phyloP scores from a whole-genome alignment of 148 eudicot genomes.

The Polygonum maritimum region DNA sequence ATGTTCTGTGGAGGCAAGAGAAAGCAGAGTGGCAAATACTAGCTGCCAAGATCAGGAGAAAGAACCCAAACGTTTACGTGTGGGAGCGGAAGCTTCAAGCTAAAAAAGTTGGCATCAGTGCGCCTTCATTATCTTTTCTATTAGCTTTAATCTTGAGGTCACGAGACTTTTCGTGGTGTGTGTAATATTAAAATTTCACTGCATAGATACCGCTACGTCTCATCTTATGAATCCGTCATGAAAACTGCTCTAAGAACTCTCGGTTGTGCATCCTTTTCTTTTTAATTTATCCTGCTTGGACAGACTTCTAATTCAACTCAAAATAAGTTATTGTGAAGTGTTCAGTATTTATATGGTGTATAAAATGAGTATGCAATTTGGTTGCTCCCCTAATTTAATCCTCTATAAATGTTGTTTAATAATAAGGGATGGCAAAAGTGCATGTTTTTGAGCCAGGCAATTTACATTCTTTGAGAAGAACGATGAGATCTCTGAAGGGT shows the following conservation, averaged over 20 bases:
- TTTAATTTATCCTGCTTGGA: background rate
- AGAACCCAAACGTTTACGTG: constrained; percentile 65
- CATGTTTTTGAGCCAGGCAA: too few relatives aligned
- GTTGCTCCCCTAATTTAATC: too few relatives aligned
- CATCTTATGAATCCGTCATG: background rate
- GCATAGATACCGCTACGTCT: background rate
- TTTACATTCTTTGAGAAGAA: too few relatives aligned
- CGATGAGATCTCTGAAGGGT: too few relatives aligned
- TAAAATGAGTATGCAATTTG: too few relatives aligned
- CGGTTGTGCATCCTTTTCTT: background rate
- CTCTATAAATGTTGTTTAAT: too few relatives aligned
- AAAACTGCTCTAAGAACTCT: background rate
- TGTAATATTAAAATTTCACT: background rate
- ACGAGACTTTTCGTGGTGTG: constrained; percentile 5
- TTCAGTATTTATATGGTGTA: background rate
- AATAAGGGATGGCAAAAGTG: too few relatives aligned
- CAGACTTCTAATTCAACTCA: background rate
- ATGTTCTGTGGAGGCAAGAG: constrained; percentile 76
- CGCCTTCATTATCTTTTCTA: background rate
- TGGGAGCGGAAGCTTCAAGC: constrained; percentile 53
- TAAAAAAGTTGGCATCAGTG: background rate
- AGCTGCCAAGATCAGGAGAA: constrained; percentile 53
- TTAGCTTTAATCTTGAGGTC: background rate
- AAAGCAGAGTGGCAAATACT: constrained; percentile 27
- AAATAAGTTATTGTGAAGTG: background rate